Evolutionary conservation across 1,284 basidiomycete genomes (phyloP).

Genomic region (Ustilago loliicola): DNA sequence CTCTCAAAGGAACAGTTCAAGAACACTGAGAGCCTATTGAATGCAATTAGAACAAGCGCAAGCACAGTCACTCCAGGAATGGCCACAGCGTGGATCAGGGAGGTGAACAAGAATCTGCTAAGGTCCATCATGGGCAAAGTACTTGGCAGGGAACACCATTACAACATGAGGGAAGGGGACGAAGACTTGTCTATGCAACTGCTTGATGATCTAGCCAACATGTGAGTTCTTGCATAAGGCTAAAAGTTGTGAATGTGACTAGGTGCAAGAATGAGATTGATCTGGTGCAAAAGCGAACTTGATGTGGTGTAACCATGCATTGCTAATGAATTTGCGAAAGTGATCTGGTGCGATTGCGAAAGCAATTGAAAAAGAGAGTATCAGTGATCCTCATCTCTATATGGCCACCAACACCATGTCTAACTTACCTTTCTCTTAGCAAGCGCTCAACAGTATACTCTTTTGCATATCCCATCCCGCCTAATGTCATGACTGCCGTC

Average conservation of each 20-base stretch:
- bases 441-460: conserved; percentile 62
- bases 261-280: neutral
- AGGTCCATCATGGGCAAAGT: conserved; percentile 2
- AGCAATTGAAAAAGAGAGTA: conserved; percentile 10
- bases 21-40: conserved; percentile 2
- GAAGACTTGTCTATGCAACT: neutral
- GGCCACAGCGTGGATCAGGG: neutral
- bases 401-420: neutral
- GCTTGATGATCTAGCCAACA: neutral
- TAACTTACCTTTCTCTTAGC: conserved; percentile 56
- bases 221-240: neutral
- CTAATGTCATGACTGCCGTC: conserved; percentile 61
- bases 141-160: conserved; percentile 11
- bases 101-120: conserved; percentile 13
- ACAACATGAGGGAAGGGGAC: conserved; percentile 13
- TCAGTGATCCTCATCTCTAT: neutral
- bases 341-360: neutral
- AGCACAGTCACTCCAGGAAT: conserved; percentile 6
- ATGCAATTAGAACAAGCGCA: conserved; percentile 9
- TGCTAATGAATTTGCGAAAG: too few relatives aligned
- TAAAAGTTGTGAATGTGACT: neutral
- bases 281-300: conserved; percentile 2
- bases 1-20: conserved; percentile 15
- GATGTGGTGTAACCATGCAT: conserved; percentile 6
- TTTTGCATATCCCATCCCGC: conserved; percentile 68